Base-by-base conservation (phyloP, 495 filamentous ascomycete species). In the Sphaerosporella brunnea region DNA sequence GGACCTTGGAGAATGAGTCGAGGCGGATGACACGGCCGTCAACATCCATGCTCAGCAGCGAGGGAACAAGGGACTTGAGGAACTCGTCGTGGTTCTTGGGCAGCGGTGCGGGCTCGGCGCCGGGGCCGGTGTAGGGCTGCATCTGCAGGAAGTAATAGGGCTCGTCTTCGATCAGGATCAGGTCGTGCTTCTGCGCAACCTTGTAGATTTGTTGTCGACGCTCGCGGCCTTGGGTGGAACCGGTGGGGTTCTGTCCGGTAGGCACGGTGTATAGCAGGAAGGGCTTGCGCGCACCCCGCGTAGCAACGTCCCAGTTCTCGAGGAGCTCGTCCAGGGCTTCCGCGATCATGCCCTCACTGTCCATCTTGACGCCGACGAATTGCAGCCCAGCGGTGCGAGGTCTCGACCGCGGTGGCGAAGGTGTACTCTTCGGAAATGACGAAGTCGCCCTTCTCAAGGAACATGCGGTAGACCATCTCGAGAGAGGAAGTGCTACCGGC, bases 71-170 rank as follows among this genome's bases (percentile, higher is more conserved):
- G 2, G 62, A 58, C 2, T 56, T 49, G 35, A 79, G 60, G 55
- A 75, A 78, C 9, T 67, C 65, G 1, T 61, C 52, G 18, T 60
- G 50, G 34, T 25, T 57, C 36, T 52, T 44, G 0, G 62, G 60
- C 23, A 63, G 53, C 21, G 58, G 65, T 11, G 43, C 9, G 7
- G 24, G n/a, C 20, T n/a, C 13, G 35, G 52, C 49, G 1, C 65
- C 62, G 2, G 73, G 65, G 2, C 67, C 62, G 16, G 64, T 62
- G 64, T 87, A 90, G 1, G 83, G 77, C 60, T 83, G 75, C 85
- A 97, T 94, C 66, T 97, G 90, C 42, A 97, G 70, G 68, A 88
- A 97, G 63, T 83, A 81, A 65, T 94, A 94, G n/a, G 88, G 88
- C 60, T 96, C 88, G 61, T 96, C 88, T 65, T 96, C 88, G 51